Conservation (phyloP, 192 early-diverging fungal species). For the Allomyces arbusculus region DNA sequence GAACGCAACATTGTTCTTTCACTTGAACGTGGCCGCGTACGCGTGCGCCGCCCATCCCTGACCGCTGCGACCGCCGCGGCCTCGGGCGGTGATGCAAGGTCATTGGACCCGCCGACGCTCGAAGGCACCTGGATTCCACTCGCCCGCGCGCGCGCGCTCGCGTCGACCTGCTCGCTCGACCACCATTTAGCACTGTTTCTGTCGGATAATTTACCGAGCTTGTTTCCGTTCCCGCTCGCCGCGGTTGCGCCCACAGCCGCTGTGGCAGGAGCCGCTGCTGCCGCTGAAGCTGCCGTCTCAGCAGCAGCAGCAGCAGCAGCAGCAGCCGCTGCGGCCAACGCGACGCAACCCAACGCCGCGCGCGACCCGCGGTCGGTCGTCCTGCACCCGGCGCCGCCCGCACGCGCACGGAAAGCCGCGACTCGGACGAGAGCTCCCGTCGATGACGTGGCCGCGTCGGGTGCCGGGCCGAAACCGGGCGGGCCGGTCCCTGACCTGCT, state of each 20-base stretch:
- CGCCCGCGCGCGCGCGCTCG: slow-evolving; percentile 57
- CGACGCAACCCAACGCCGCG: not conserved
- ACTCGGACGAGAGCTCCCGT: too few species aligned
- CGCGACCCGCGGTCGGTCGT: not conserved
- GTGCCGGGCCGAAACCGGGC: too few species aligned
- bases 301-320: slow-evolving; percentile 6
- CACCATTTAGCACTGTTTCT: slow-evolving; percentile 53
- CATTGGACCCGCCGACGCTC: slow-evolving; percentile 26
- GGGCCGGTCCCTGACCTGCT: too few species aligned
- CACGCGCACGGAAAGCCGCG: too few species aligned
- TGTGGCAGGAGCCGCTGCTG: slow-evolving; percentile 5
- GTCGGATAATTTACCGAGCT: slow-evolving; percentile 44
- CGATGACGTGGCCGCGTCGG: too few species aligned
- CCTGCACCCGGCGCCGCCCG: too few species aligned
- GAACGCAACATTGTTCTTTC: slow-evolving; percentile 70
- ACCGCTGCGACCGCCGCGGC: too few species aligned
- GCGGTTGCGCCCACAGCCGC: slow-evolving; percentile 3
- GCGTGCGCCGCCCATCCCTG: slow-evolving; percentile 33
- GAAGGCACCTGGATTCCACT: slow-evolving; percentile 89
- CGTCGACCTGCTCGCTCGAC: slow-evolving; percentile 59
- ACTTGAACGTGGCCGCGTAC: slow-evolving; percentile 58
- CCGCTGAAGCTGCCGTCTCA: slow-evolving; percentile 4
- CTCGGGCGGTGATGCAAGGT: too few species aligned
- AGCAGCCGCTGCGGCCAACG: not conserved
- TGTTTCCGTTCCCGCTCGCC: slow-evolving; percentile 42